Conservation (phyloP, 1,139 yeast species). For the Yamadazyma atmosphaerica region DNA sequence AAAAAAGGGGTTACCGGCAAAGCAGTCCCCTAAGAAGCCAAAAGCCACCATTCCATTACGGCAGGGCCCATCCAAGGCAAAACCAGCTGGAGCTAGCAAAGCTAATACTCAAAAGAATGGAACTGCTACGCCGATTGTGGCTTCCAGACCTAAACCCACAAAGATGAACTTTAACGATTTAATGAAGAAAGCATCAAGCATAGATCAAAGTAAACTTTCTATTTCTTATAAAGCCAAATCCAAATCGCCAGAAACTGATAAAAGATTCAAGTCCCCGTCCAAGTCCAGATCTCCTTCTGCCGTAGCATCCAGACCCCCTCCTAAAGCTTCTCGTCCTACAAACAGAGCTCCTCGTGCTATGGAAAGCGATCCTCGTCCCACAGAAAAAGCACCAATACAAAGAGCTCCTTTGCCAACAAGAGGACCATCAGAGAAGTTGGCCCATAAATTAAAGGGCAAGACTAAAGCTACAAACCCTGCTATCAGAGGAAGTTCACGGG, state of each 20-base stretch:
- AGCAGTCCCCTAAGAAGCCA: constrained; percentile 15
- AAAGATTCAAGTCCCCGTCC: not conserved
- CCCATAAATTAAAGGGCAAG: constrained; percentile 24
- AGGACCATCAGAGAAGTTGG: constrained; percentile 21
- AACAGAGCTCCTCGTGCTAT: not conserved
- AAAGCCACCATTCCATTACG: constrained; percentile 16
- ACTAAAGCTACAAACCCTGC: constrained; percentile 1
- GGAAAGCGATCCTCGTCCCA: too few species aligned
- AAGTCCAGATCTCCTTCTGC: not conserved
- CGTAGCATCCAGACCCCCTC: too few species aligned
- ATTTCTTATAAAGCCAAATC: constrained; percentile 35
- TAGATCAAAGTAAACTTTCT: constrained; percentile 44
- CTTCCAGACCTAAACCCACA: constrained; percentile 24
- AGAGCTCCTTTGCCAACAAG: constrained; percentile 28
- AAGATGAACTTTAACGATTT: constrained; percentile 65
- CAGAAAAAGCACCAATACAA: not conserved
- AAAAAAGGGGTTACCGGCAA: constrained; percentile 35
- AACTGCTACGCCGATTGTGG: constrained; percentile 7
- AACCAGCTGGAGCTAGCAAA: not conserved
- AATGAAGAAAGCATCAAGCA: constrained; percentile 68
- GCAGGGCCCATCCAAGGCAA: constrained; percentile 9
- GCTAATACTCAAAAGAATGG: constrained; percentile 8
- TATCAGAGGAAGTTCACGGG: too few species aligned
- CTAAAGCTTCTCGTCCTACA: not conserved
- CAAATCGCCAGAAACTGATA: constrained; percentile 27